phyloP scores from a whole-genome alignment of 2,329 filamentous ascomycete genomes.

The Fusarium circinatum region DNA sequence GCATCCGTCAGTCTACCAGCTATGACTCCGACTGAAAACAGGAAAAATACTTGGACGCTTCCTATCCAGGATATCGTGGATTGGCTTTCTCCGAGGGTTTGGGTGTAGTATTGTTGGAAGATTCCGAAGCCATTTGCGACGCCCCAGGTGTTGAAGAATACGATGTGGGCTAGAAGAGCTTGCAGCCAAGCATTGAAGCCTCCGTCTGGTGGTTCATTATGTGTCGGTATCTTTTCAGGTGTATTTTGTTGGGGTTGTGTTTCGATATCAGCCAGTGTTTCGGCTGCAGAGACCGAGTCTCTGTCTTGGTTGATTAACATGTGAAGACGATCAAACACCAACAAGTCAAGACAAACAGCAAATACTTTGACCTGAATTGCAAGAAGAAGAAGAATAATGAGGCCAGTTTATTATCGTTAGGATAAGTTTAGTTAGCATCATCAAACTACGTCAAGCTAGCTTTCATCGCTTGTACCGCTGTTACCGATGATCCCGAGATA shows the following conservation, averaged over 20 bases:
- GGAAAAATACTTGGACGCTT: slow-evolving; percentile 55
- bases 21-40: slow-evolving; percentile 54
- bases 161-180: slow-evolving; percentile 49
- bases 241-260: background rate
- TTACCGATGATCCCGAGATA: background rate
- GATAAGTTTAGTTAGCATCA: background rate
- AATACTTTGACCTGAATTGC: rapidly evolving
- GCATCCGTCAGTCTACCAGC: slow-evolving; percentile 57
- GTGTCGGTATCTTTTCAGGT: background rate
- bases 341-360: background rate
- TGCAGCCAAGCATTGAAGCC: slow-evolving; percentile 47
- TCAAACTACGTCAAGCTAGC: background rate
- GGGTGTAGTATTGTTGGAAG: slow-evolving; percentile 58
- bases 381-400: background rate
- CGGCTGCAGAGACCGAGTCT: background rate
- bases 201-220: slow-evolving; percentile 25
- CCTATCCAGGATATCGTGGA: slow-evolving; percentile 58
- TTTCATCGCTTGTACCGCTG: background rate
- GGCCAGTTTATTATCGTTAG: no score
- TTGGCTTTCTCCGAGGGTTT: slow-evolving; percentile 45
- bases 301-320: slow-evolving; percentile 3
- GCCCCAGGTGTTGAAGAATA: slow-evolving; percentile 59
- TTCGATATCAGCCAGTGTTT: slow-evolving; percentile 16
- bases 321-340: rapidly evolving
- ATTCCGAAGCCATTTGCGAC: slow-evolving; percentile 58